phyloP scores from a whole-genome alignment of 345 rosid genomes.

The Citrus medica region DNA sequence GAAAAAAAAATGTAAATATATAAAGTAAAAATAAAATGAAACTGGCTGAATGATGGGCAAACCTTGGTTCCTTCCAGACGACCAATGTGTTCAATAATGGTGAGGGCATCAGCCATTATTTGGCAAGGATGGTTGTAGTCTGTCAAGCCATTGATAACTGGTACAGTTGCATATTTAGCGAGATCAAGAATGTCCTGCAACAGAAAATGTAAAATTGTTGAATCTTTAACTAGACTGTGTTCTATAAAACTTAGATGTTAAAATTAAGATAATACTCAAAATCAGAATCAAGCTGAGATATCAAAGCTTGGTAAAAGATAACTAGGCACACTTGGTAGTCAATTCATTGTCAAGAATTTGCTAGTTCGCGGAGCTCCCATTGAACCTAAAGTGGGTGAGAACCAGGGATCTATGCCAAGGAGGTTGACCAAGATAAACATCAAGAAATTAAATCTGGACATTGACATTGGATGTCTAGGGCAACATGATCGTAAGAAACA shows the following conservation, averaged over 20 bases:
- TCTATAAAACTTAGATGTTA: not conserved
- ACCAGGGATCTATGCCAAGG: not conserved
- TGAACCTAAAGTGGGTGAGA: not conserved
- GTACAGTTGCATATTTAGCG: constrained; percentile 79
- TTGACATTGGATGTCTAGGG: not conserved
- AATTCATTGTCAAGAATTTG: not conserved
- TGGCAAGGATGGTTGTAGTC: constrained; percentile 97
- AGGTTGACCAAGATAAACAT: not conserved
- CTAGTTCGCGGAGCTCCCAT: not conserved
- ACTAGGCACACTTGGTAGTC: not conserved
- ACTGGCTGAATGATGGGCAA: constrained; percentile 7
- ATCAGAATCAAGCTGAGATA: not conserved
- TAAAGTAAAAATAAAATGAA: not conserved
- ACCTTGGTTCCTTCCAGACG: constrained; percentile 94
- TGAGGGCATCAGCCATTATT: constrained; percentile 98
- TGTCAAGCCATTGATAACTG: constrained; percentile 88
- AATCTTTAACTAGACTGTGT: not conserved
- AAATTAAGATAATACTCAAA: not conserved
- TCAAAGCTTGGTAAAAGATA: not conserved
- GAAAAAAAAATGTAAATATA: not conserved
- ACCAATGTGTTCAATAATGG: constrained; percentile 87
- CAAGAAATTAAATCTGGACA: not conserved
- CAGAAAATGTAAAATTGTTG: constrained; percentile 10
- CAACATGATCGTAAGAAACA: not conserved
- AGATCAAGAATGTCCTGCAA: constrained; percentile 85